phyloP scores from a whole-genome alignment of 148 eudicot species.

The Gaultheria prostrata region DNA sequence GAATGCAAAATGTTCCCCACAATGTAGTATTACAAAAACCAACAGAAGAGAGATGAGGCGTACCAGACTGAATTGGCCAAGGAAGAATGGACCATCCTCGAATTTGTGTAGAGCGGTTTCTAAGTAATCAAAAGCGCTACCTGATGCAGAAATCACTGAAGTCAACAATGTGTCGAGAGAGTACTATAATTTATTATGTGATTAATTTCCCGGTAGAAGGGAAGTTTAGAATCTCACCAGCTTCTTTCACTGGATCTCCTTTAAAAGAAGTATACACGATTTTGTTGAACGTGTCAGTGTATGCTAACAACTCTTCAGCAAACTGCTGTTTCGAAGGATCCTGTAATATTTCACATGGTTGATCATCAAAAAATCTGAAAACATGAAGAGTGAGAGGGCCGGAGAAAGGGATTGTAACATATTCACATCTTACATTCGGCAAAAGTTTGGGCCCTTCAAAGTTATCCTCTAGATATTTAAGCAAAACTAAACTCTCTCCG shows the following conservation, averaged over 20 bases:
- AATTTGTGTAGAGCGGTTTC: conserved; percentile 72
- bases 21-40: not conserved
- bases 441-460: conserved; percentile 72
- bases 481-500: conserved; percentile 74
- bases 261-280: conserved; percentile 33
- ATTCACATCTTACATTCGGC: conserved; percentile 49
- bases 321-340: conserved; percentile 65
- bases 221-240: conserved; percentile 32
- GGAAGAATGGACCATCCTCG: conserved; percentile 81
- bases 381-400: not conserved
- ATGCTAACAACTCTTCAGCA: conserved; percentile 59
- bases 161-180: not conserved
- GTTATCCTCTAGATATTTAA: conserved; percentile 60
- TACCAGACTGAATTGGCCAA: conserved; percentile 83
- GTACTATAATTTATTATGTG: not conserved
- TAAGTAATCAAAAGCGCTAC: conserved; percentile 56
- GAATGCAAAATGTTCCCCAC: not conserved
- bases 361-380: not conserved
- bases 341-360: conserved; percentile 26
- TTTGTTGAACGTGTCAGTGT: conserved; percentile 32
- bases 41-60: not conserved
- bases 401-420: not conserved
- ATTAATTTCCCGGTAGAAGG: not conserved
- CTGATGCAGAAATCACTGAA: conserved; percentile 29
- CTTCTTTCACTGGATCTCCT: conserved; percentile 45